Percentiles rank a stretch among this genome's conserved stretches.
Conservation (phyloP, 306 rosid genomes). For the Sicyos baderoa region DNA sequence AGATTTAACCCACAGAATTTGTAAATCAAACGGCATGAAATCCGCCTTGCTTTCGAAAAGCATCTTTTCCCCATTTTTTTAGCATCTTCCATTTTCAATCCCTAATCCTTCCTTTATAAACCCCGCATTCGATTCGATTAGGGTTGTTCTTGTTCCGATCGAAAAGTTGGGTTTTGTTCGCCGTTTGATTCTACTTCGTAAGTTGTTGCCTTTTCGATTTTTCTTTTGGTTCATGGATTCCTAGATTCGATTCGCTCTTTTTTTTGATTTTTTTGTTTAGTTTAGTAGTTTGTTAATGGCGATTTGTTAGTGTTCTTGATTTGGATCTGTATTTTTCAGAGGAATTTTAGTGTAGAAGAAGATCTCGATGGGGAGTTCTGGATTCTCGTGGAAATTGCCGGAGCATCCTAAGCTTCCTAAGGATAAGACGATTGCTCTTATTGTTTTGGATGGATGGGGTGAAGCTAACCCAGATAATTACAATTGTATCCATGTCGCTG, state of each 20-base stretch:
- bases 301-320: not conserved
- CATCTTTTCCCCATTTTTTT: not conserved
- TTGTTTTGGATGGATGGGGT: slow-evolving; percentile 97
- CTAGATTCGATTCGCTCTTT: not conserved
- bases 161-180: not conserved
- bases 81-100: slow-evolving; percentile 12
- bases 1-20: slow-evolving; percentile 7
- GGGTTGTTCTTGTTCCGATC: not conserved
- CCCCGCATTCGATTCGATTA: not conserved
- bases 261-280: not conserved
- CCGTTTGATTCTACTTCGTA: not conserved
- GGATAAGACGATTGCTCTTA: slow-evolving; percentile 64
- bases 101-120: not conserved
- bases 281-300: no score
- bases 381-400: slow-evolving; percentile 56
- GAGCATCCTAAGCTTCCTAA: slow-evolving; percentile 97
- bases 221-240: not conserved
- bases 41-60: slow-evolving; percentile 2
- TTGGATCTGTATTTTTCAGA: slow-evolving; percentile 4
- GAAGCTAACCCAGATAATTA: slow-evolving; percentile 65
- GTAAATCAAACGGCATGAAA: slow-evolving; percentile 18
- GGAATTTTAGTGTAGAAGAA: not conserved
- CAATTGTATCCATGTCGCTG: slow-evolving; percentile 82
- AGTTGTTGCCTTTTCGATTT: not conserved
- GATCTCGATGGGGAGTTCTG: slow-evolving; percentile 58